Conservation (phyloP, 2,329 filamentous ascomycete genomes). For the Ilyonectria mors-panacis region DNA sequence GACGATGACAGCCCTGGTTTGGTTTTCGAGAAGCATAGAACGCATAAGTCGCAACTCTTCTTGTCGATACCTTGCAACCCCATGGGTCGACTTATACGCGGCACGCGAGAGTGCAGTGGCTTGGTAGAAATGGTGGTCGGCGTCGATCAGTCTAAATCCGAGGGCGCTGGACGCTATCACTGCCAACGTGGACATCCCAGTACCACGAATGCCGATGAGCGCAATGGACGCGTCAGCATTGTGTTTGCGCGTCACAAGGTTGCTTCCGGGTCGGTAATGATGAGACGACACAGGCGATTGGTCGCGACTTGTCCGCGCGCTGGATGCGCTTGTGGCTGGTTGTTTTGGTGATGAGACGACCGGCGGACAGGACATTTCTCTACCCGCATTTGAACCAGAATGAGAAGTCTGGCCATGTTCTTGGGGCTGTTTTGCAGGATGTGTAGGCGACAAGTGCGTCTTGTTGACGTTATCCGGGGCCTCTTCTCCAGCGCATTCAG, state of each 20-base stretch:
- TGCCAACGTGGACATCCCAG: constrained; percentile 75
- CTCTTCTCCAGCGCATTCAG: too few species aligned
- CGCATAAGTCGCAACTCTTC: constrained; percentile 36
- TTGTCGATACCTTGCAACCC: constrained; percentile 27
- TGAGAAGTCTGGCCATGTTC: too few species aligned
- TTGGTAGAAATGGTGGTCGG: constrained; percentile 71
- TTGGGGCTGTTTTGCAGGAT: too few species aligned
- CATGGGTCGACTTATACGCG: constrained; percentile 64
- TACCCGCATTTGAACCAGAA: too few species aligned
- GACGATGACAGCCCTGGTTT: constrained; percentile 70
- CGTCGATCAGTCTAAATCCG: constrained; percentile 72
- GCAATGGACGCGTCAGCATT: constrained; percentile 25
- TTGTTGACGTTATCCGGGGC: too few species aligned
- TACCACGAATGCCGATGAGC: constrained; percentile 63
- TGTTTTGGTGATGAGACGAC: neutral
- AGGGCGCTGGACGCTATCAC: constrained; percentile 64
- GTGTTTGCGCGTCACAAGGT: neutral
- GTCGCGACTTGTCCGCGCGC: constrained; percentile 10
- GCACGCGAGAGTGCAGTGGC: constrained; percentile 68
- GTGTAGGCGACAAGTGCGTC: too few species aligned
- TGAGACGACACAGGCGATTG: neutral
- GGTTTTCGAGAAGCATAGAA: constrained; percentile 65
- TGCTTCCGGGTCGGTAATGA: constrained; percentile 11
- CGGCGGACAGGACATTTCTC: too few species aligned
- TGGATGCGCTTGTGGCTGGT: neutral